Conservation (phyloP, 2,329 filamentous ascomycete species). For the Didymella pomorum region DNA sequence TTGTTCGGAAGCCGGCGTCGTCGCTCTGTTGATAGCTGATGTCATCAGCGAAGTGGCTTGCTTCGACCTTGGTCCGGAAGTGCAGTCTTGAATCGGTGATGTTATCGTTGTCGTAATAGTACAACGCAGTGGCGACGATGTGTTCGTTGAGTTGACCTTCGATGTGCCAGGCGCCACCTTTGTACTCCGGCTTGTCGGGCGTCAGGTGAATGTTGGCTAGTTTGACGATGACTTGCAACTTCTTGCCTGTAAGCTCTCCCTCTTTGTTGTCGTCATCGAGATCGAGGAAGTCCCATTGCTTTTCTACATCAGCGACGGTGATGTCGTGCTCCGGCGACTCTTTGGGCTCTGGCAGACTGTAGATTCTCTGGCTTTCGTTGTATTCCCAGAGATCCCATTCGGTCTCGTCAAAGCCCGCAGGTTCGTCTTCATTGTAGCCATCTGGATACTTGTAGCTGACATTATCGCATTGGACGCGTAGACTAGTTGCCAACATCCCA, state of each 20-base stretch:
- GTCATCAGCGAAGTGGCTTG: neutral
- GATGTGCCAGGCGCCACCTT: conserved; percentile 63
- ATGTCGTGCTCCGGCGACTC: neutral
- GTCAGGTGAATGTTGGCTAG: conserved; percentile 66
- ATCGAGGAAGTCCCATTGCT: conserved; percentile 15
- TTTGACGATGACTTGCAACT: conserved; percentile 70
- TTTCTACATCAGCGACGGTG: conserved; percentile 5
- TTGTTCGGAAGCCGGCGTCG: conserved; percentile 9
- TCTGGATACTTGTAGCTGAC: conserved; percentile 7
- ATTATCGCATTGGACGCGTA: conserved; percentile 1
- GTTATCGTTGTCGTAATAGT: conserved; percentile 68
- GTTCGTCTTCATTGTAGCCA: neutral
- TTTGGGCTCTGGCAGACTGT: conserved; percentile 7
- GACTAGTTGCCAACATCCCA: conserved; percentile 6
- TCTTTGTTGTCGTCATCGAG: neutral
- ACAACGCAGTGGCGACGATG: conserved; percentile 68
- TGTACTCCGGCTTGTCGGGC: conserved; percentile 63
- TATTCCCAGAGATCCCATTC: conserved; percentile 5
- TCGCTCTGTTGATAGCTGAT: conserved; percentile 15
- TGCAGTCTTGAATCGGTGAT: conserved; percentile 53
- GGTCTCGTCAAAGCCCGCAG: conserved; percentile 1
- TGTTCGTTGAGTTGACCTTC: conserved; percentile 64
- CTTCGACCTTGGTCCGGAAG: conserved; percentile 26
- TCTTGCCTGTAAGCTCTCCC: neutral
- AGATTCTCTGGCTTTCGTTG: conserved; percentile 4